Evolutionary conservation across 2,329 filamentous ascomycete species (phyloP), one percentile per base, ranked within the genome.

Genomic region (Colletotrichum falcatum): DNA sequence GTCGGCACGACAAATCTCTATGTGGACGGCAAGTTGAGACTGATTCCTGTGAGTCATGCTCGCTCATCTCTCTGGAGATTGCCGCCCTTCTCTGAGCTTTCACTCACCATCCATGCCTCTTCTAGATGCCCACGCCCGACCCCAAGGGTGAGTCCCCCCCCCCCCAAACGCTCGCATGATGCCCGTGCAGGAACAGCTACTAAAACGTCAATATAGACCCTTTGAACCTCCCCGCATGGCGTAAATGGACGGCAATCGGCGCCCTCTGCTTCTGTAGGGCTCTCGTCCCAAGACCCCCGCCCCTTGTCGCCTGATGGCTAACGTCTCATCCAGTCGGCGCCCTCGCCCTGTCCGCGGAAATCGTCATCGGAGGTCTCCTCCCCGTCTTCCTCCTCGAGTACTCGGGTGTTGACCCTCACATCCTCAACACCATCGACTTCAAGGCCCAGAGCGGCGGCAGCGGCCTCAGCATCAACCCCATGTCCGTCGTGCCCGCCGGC

Each of bases 361-460:
- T 75, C 12, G 74, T 78, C 62, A 75, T 80, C 55, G 77, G 75
- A 26, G 73, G 73, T 2, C 74, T 80, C 23, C 71, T 79, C 9
- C 79, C 79, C 53, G 75, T 81, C 33, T 80, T 79, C 67, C 63
- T 77, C 11, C 75, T 80, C 62, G 76, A 79, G 65, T 81, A 80
- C 62, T 76, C 77, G 4, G 78, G 78, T 18, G 72, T 79, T n/a
- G 74, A 77, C 67, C 74, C 78, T 1, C 73, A 74, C 14, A 70
- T 74, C 46, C 72, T 80, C 49, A 76, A 75, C 26, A 56, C 14
- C 48, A 65, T 71, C 16, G 74, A 77, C 54, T 74, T 76, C 53
- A 70, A 71, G 49, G 23, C 39, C 23, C 59, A 65, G 33, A 71
- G 69, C 55, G 54, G 75, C 35, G 75, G 75, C 46, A 76, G 68